A percentile compares a stretch with the other conserved stretches of the same genome.
Conservation (phyloP, 2,329 filamentous ascomycete species). For the Aspergillus thermomutatus region DNA sequence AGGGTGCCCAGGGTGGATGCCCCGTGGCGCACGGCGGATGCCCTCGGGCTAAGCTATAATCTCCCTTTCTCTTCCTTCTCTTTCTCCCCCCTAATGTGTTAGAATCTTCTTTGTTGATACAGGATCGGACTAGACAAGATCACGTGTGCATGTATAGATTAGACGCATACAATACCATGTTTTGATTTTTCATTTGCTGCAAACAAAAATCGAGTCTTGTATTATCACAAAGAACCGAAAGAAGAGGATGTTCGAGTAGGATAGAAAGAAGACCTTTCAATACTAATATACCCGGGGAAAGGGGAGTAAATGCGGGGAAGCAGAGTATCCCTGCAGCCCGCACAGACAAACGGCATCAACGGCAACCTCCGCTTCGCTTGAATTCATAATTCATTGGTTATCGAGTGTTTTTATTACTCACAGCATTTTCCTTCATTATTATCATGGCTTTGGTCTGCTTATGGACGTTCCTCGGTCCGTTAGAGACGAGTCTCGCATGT, state of each 20-base stretch:
- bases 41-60: slow-evolving; percentile 22
- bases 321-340: not conserved
- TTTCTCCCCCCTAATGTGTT: slow-evolving; percentile 1
- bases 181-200: not conserved
- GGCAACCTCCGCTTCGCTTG: not conserved
- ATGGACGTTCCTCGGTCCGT: not conserved
- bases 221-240: not conserved
- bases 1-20: slow-evolving; percentile 7
- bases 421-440: not conserved
- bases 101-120: slow-evolving; percentile 6
- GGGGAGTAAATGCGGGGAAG: slow-evolving; percentile 9
- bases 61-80: slow-evolving; percentile 3
- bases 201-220: not conserved
- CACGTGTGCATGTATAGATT: not conserved
- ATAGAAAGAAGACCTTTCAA: slow-evolving; percentile 1
- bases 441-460: not conserved
- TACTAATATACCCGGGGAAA: slow-evolving; percentile 16
- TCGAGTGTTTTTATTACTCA: not conserved
- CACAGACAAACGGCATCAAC: not conserved
- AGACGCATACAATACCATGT: not conserved
- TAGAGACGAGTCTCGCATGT: not conserved
- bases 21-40: slow-evolving; percentile 1
- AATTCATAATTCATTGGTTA: not conserved
- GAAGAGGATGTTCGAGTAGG: not conserved
- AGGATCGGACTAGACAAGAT: slow-evolving; percentile 4